Evolutionary conservation across 345 rosid species (phyloP).

Genomic region (Pugionium cornutum): DNA sequence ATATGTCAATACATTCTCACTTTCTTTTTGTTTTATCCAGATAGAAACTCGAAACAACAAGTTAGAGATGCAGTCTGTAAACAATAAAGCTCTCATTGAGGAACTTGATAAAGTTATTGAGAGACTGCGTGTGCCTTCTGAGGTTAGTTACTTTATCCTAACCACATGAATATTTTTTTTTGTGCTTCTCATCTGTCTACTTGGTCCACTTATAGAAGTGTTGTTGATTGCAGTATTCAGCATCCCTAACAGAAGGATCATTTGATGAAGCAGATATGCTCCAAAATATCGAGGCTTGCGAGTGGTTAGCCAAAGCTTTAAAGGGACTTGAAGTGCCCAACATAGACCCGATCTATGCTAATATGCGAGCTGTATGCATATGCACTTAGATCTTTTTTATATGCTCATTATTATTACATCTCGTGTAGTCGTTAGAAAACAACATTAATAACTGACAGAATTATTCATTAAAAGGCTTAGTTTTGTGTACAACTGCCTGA

Average conservation of each 20-base stretch:
- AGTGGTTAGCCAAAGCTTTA: constrained; percentile 89
- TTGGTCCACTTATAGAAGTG: constrained; percentile 34
- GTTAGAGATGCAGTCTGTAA: constrained; percentile 95
- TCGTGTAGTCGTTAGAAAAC: constrained; percentile 10
- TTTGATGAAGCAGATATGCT: constrained; percentile 94
- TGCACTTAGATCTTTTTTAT: constrained; percentile 14
- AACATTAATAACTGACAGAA: constrained; percentile 7
- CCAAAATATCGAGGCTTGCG: constrained; percentile 94
- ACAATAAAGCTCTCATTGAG: constrained; percentile 83
- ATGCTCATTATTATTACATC: background rate
- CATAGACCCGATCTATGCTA: constrained; percentile 75
- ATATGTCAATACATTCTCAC: constrained; percentile 13
- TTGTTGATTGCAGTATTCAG: constrained; percentile 70
- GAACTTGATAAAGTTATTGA: constrained; percentile 94
- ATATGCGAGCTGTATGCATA: constrained; percentile 80
- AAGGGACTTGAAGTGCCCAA: constrained; percentile 80
- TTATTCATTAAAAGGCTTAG: background rate
- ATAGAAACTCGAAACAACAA: constrained; percentile 97
- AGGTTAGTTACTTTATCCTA: constrained; percentile 49
- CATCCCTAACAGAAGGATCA: constrained; percentile 77
- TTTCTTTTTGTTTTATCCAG: constrained; percentile 48
- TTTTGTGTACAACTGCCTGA: constrained; percentile 26
- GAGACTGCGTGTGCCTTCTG: constrained; percentile 78
- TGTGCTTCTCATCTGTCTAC: constrained; percentile 14
- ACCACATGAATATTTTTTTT: background rate